Base-by-base conservation (phyloP, 176 grass and related monocot genomes). In the Raddia distichophylla region DNA sequence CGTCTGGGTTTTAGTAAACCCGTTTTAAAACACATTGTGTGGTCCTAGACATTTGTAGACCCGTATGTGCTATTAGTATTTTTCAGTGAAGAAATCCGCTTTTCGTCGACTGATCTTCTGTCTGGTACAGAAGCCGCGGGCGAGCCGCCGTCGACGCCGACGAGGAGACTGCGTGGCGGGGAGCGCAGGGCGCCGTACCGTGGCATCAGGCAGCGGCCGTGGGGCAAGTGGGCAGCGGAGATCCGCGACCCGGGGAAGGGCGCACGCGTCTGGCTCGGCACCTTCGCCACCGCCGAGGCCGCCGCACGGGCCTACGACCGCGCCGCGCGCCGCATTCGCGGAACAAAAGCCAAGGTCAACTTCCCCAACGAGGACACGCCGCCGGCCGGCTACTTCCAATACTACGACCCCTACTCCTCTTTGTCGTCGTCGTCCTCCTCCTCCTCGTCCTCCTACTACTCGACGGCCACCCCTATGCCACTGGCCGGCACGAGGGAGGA, bases 221-320 rank as follows among this genome's bases (percentile, higher is more conserved):
- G 94, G 94, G 94, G 94, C 27, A 97, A 97, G 52, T 97, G 94
- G 94, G 94, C 91, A 78, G 94, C 94, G 75, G 91, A 97, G 84
- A 97, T 97, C 65, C 86, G 94, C 5, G 94, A 97, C 81, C 94
- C 94, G 49, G 82, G 78, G 33, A 94, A 97, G 74, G 94, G 94
- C 12, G 77, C 90, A 3, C 86, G 94, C 61, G 87, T 97, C 52
- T 97, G 94, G 94, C 89, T 97, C 64, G 94, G 94, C 51, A 97
- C 94, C 71, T 94, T 97, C 89, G 83, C 83, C 72, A 94, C 91
- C 56, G 85, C 91, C 50, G 85, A 97, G 82, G 89, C 85, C 37
- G 37, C 37, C 37, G 92, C 92, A 32, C 75, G 12, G 15, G 89
- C 92, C 66, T 94, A 94, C 48, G 92, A 94, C 71, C 49, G 60